A percentile compares a stretch with the other conserved stretches of the same genome.
phyloP scores from a whole-genome alignment of 371 early-diverging fungal species.

The Mortierella polycephala region DNA sequence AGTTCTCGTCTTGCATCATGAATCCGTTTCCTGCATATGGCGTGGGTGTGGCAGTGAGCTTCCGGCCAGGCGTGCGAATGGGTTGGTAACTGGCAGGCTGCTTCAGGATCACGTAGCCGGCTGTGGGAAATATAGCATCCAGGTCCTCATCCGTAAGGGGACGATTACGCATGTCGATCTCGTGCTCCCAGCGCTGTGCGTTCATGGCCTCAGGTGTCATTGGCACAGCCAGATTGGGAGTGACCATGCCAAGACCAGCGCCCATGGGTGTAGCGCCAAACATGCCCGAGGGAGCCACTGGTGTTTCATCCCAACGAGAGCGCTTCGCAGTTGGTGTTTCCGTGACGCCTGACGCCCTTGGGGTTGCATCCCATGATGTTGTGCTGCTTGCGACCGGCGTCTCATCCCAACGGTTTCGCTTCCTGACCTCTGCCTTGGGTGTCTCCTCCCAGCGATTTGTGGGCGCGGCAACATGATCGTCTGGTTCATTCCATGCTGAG shows the following conservation, averaged over 20 bases:
- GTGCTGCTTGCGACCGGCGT: conserved; percentile 60
- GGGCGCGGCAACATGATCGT: conserved; percentile 54
- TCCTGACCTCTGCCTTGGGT: conserved; percentile 62
- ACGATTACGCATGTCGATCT: conserved; percentile 88
- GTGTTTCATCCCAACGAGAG: conserved; percentile 90
- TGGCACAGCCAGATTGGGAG: conserved; percentile 77
- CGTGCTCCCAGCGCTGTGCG: conserved; percentile 84
- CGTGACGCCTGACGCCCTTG: conserved; percentile 49
- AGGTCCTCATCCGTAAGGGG: conserved; percentile 93
- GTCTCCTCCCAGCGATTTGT: conserved; percentile 80
- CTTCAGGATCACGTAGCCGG: conserved; percentile 93
- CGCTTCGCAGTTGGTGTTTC: conserved; percentile 70
- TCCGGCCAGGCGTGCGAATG: conserved; percentile 96
- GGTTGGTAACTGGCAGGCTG: conserved; percentile 92
- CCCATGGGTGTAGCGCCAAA: conserved; percentile 77
- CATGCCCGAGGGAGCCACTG: conserved; percentile 66
- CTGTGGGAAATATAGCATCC: conserved; percentile 90
- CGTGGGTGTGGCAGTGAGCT: conserved; percentile 94
- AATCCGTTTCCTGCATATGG: conserved; percentile 88
- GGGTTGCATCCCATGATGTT: conserved; percentile 79
- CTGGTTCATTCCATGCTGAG: conserved; percentile 75
- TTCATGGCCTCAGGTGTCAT: conserved; percentile 87
- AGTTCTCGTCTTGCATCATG: conserved; percentile 81
- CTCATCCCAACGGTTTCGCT: conserved; percentile 72
- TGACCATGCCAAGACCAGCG: conserved; percentile 79